phyloP scores from a whole-genome alignment of 2,329 filamentous ascomycete genomes.

The Diaporthe caulivora region DNA sequence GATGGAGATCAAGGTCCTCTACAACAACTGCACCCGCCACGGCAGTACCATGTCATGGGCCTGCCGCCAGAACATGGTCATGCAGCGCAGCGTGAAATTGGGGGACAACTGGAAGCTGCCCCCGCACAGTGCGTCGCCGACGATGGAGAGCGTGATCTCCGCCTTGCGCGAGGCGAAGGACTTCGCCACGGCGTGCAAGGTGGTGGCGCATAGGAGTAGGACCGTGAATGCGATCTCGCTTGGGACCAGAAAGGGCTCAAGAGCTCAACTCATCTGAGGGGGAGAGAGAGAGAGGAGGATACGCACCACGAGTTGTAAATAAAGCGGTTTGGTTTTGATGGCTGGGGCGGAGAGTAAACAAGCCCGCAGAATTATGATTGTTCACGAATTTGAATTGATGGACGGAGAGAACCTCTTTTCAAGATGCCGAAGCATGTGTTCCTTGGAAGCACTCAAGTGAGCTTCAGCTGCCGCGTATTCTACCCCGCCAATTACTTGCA shows the following conservation, averaged over 20 bases:
- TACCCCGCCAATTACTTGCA: constrained; percentile 12
- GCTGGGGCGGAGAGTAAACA: too few species aligned
- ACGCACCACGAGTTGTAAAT: too few species aligned
- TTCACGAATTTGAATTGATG: too few species aligned
- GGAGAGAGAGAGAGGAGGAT: too few species aligned
- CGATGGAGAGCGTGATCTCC: not conserved
- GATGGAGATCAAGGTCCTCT: constrained; percentile 11
- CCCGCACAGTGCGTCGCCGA: not conserved
- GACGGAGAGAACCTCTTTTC: too few species aligned
- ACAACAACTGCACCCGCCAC: constrained; percentile 21
- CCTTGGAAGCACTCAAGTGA: too few species aligned
- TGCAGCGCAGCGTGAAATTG: too few species aligned
- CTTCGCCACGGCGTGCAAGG: not conserved
- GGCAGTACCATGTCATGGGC: not conserved
- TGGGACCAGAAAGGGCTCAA: too few species aligned
- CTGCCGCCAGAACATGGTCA: not conserved
- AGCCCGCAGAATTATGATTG: too few species aligned
- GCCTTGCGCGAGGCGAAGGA: not conserved
- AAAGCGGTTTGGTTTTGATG: too few species aligned
- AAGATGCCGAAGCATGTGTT: too few species aligned
- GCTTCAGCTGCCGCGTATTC: not conserved
- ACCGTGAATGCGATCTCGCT: not conserved
- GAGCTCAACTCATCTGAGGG: too few species aligned
- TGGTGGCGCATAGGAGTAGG: not conserved
- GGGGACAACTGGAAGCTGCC: not conserved